phyloP scores from a whole-genome alignment of 371 early-diverging fungal genomes.

The Actinomortierella ambigua region DNA sequence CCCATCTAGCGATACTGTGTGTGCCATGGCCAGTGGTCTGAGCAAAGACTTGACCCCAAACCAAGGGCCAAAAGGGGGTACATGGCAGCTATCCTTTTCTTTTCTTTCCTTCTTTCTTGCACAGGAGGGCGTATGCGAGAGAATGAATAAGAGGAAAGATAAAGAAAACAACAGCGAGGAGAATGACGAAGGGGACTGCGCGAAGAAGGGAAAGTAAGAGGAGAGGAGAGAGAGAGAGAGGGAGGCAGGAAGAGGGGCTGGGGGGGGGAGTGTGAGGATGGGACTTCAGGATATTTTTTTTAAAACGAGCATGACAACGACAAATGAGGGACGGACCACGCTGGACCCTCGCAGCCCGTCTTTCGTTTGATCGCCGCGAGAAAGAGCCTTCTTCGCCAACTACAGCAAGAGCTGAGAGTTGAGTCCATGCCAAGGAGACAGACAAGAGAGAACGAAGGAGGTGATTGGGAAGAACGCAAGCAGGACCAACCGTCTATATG shows the following conservation, averaged over 20 bases:
- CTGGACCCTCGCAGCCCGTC: too few relatives aligned
- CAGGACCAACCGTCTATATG: too few relatives aligned
- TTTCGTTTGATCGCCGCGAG: too few relatives aligned
- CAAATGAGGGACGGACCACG: too few relatives aligned
- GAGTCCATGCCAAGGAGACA: background rate
- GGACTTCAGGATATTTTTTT: background rate
- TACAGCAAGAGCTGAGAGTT: background rate
- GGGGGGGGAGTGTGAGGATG: background rate
- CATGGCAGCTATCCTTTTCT: too few relatives aligned
- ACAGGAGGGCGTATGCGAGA: too few relatives aligned
- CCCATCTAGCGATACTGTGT: too few relatives aligned
- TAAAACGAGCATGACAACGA: too few relatives aligned
- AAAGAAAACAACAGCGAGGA: background rate
- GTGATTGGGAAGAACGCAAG: background rate
- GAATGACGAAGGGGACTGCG: background rate
- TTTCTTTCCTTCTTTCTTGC: too few relatives aligned
- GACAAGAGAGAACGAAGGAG: conserved; percentile 1
- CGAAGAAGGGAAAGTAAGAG: background rate
- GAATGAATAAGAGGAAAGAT: background rate
- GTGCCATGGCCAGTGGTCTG: too few relatives aligned
- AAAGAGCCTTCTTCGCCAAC: background rate
- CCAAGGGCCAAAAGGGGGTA: too few relatives aligned
- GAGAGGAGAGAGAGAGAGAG: background rate
- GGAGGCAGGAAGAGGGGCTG: background rate
- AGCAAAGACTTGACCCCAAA: too few relatives aligned